These are phyloP conservation scores for Theileria sp. DNA, from an alignment of 169 alveolate species.

Conservation along the genomic window DNA sequence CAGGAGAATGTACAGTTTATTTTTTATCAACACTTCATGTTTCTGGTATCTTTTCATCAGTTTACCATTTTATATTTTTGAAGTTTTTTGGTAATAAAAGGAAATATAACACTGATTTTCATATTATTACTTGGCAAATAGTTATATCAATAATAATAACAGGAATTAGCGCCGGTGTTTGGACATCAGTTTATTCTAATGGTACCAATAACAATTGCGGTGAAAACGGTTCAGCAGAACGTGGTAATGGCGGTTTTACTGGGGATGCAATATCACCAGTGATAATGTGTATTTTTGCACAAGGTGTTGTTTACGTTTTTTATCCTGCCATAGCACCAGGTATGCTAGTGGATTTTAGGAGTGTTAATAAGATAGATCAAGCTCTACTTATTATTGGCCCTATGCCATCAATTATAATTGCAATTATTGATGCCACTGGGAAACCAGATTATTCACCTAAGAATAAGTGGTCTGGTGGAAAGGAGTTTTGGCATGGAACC, in stretches of 20 bases:
- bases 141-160: background rate
- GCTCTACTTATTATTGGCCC: background rate
- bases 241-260: background rate
- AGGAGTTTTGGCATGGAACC: background rate
- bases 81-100: background rate
- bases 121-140: constrained; percentile 1
- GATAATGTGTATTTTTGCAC: constrained; percentile 14
- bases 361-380: background rate
- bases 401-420: constrained; percentile 1
- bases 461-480: background rate
- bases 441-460: background rate
- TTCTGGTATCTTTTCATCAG: constrained; percentile 11
- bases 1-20: constrained; percentile 1
- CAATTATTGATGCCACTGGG: background rate
- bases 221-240: background rate
- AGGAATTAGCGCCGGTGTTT: background rate
- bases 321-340: constrained; percentile 28
- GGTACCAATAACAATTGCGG: background rate
- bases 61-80: constrained; percentile 4
- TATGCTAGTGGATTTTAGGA: background rate
- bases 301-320: background rate
- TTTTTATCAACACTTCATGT: constrained; percentile 5
- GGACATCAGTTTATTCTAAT: background rate
- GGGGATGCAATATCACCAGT: constrained; percentile 14
- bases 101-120: background rate